phyloP scores from a whole-genome alignment of 371 early-diverging fungal species.

The Lichtheimia ramosa region DNA sequence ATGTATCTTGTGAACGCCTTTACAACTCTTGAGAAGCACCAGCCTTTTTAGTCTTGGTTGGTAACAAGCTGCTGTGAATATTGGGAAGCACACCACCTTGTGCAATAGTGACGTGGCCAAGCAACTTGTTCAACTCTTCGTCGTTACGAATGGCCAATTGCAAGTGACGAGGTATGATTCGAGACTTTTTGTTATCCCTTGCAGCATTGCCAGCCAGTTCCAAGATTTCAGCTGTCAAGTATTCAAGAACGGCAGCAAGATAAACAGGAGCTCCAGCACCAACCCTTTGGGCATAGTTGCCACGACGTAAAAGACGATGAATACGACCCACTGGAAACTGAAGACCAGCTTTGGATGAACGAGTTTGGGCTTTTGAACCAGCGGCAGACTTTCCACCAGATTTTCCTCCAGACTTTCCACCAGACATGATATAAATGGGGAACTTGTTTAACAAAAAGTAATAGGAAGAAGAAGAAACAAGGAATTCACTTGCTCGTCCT shows the following conservation, averaged over 20 bases:
- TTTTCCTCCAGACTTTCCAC: constrained; percentile 56
- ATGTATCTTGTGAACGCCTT: neutral
- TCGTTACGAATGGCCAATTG: constrained; percentile 95
- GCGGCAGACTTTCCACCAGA: constrained; percentile 53
- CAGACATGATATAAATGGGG: constrained; percentile 48
- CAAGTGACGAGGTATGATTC: constrained; percentile 90
- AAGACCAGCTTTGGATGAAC: constrained; percentile 85
- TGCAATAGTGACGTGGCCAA: constrained; percentile 86
- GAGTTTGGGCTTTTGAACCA: constrained; percentile 60
- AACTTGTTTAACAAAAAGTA: neutral
- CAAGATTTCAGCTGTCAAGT: constrained; percentile 95
- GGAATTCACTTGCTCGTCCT: neutral
- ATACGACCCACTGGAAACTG: constrained; percentile 97
- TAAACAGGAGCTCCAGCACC: constrained; percentile 96
- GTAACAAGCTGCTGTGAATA: constrained; percentile 74
- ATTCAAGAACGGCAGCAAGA: constrained; percentile 94
- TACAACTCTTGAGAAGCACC: constrained; percentile 57
- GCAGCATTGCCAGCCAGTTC: constrained; percentile 97
- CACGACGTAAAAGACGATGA: constrained; percentile 93
- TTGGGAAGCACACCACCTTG: constrained; percentile 90
- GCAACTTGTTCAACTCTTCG: constrained; percentile 95
- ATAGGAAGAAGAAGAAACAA: constrained; percentile 6
- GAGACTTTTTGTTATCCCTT: constrained; percentile 94
- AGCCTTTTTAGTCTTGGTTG: constrained; percentile 73
- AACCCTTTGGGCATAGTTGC: constrained; percentile 94